Percentiles rank a stretch among this genome's conserved stretches.
phyloP scores from a whole-genome alignment of 768 basidiomycete species.

The Tricholoma hemisulphureum region DNA sequence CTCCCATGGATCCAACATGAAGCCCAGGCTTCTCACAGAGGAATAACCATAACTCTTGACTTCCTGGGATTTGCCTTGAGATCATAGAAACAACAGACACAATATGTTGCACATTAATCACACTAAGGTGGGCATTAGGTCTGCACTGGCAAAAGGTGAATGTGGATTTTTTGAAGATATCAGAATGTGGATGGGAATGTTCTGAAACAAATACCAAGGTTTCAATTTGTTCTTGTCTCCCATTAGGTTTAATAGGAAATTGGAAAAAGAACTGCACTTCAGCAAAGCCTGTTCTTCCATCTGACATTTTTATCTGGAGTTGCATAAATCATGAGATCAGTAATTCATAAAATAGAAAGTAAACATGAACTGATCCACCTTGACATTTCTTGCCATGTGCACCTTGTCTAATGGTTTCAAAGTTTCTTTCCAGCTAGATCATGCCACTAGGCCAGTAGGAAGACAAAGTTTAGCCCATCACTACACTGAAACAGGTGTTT shows the following conservation, averaged over 20 bases:
- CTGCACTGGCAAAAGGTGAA: not conserved
- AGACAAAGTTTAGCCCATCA: not conserved
- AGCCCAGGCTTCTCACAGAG: not conserved
- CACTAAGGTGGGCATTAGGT: not conserved
- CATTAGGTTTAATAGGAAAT: not conserved
- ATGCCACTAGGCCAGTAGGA: not conserved
- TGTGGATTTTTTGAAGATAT: not conserved
- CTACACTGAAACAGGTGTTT: not conserved
- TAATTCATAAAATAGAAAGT: not conserved
- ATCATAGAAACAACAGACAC: not conserved
- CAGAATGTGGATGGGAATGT: not conserved
- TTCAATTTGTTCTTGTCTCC: not conserved
- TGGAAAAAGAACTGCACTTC: not conserved
- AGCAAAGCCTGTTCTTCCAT: too few species aligned
- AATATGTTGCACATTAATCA: not conserved
- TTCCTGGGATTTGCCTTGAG: not conserved
- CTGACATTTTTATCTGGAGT: not conserved
- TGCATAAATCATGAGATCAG: not conserved
- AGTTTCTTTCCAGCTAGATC: not conserved
- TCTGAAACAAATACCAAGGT: not conserved
- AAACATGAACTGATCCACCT: too few species aligned
- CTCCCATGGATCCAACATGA: not conserved
- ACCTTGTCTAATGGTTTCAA: too few species aligned
- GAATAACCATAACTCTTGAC: not conserved
- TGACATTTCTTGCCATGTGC: too few species aligned